Evolutionary conservation across 352 stramenopile species (phyloP).

Genomic region (Pythium scleroteichum): DNA sequence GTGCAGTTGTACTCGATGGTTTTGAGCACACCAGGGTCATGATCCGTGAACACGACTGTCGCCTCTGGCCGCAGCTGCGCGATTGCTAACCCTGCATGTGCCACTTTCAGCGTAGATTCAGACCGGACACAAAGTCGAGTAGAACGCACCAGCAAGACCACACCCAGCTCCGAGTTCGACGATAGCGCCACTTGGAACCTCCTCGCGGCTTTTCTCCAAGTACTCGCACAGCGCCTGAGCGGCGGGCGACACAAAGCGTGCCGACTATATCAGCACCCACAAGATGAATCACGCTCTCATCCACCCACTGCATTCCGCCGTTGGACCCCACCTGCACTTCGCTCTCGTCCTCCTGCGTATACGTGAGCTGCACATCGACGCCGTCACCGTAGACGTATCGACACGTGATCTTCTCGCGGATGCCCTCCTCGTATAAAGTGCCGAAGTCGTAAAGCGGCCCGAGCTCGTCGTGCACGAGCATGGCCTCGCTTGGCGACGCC

Average conservation of each 20-base stretch:
- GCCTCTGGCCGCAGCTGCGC: slow-evolving; percentile 60
- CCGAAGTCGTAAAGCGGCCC: slow-evolving; percentile 21
- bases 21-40: slow-evolving; percentile 81
- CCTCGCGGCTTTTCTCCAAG: slow-evolving; percentile 43
- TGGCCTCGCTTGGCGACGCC: slow-evolving; percentile 4
- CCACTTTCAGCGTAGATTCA: not conserved
- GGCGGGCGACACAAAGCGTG: slow-evolving; percentile 70
- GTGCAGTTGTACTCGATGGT: slow-evolving; percentile 74
- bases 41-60: slow-evolving; percentile 78
- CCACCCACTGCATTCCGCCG: slow-evolving; percentile 8
- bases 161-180: slow-evolving; percentile 74
- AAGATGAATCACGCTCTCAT: not conserved
- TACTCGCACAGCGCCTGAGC: slow-evolving; percentile 69
- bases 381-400: slow-evolving; percentile 57
- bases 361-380: slow-evolving; percentile 72
- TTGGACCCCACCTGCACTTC: slow-evolving; percentile 39
- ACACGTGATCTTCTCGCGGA: slow-evolving; percentile 59
- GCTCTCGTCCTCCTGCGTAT: slow-evolving; percentile 60
- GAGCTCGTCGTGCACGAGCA: slow-evolving; percentile 25
- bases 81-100: slow-evolving; percentile 43
- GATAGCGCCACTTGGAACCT: slow-evolving; percentile 55
- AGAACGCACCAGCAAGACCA: slow-evolving; percentile 43
- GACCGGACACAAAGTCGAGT: not conserved
- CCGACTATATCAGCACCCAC: slow-evolving; percentile 35
- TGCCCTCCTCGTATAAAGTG: slow-evolving; percentile 24